Evolutionary conservation across 2,329 filamentous ascomycete genomes (phyloP).

Genomic region (Incumbomyces lentus): DNA sequence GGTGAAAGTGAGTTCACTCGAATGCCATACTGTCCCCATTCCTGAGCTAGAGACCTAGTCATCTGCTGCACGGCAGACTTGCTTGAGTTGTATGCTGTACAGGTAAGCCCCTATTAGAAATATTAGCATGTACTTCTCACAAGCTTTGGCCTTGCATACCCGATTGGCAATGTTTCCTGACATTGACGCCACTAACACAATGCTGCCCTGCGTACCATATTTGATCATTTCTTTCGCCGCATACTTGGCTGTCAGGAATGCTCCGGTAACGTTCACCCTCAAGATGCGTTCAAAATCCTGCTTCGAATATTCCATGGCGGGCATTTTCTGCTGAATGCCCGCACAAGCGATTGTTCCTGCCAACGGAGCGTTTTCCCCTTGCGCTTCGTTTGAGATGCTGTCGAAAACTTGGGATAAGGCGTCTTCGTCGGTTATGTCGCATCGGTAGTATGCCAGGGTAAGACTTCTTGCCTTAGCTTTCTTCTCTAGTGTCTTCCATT

Average conservation of each 20-base stretch:
- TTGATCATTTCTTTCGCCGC: constrained; percentile 54
- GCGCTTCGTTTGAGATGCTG: constrained; percentile 57
- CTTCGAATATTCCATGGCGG: constrained; percentile 65
- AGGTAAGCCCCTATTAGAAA: constrained; percentile 30
- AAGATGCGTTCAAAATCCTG: constrained; percentile 55
- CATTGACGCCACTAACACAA: constrained; percentile 55
- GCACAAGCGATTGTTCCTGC: constrained; percentile 70
- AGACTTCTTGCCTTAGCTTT: constrained; percentile 26
- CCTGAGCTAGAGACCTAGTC: constrained; percentile 35
- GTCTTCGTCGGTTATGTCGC: constrained; percentile 39
- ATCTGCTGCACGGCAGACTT: constrained; percentile 40
- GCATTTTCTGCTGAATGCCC: constrained; percentile 66
- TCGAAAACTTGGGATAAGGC: constrained; percentile 43
- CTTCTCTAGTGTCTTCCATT: constrained; percentile 36
- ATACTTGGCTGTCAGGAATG: constrained; percentile 53
- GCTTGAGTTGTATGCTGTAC: constrained; percentile 39
- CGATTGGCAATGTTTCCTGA: constrained; percentile 50
- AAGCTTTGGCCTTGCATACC: constrained; percentile 1
- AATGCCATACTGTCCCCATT: constrained; percentile 37
- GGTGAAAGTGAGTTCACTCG: constrained; percentile 40
- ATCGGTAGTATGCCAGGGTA: neutral
- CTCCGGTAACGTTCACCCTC: constrained; percentile 51
- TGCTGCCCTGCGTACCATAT: constrained; percentile 49
- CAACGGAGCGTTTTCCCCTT: constrained; percentile 56
- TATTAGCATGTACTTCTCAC: neutral